phyloP scores from a whole-genome alignment of 202 grass and related monocot species.

The Carex arenaria region DNA sequence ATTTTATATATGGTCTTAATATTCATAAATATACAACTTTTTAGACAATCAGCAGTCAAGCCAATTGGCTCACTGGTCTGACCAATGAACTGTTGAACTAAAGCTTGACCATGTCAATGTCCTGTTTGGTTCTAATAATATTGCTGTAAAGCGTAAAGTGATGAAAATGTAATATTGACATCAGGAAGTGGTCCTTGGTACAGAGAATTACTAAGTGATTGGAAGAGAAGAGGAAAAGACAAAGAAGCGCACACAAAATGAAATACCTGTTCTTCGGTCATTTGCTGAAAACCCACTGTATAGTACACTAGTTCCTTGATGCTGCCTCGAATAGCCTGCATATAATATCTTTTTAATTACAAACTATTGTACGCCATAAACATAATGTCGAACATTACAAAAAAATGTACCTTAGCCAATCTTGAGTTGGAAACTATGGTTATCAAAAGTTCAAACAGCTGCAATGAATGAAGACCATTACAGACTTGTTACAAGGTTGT shows the following conservation, averaged over 20 bases:
- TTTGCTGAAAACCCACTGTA: constrained; percentile 78
- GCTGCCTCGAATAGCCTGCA: constrained; percentile 55
- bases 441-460: constrained; percentile 93
- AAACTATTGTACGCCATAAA: constrained; percentile 20
- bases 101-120: not conserved
- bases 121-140: not conserved
- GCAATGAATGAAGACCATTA: constrained; percentile 22
- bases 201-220: not conserved
- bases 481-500: not conserved
- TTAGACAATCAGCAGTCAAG: not conserved
- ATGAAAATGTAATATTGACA: not conserved
- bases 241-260: constrained; percentile 10
- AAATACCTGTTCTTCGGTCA: constrained; percentile 89
- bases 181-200: not conserved
- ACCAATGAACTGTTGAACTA: not conserved
- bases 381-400: not conserved
- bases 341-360: constrained; percentile 14
- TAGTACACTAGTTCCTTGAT: constrained; percentile 86
- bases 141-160: not conserved
- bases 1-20: not conserved
- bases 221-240: not conserved
- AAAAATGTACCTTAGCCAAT: constrained; percentile 60
- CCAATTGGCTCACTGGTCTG: not conserved
- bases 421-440: constrained; percentile 73
- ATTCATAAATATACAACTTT: not conserved